Evolutionary conservation across 2,329 filamentous ascomycete genomes (phyloP), one percentile per base, ranked within the genome.

Genomic region (Macroventuria anomochaeta): DNA sequence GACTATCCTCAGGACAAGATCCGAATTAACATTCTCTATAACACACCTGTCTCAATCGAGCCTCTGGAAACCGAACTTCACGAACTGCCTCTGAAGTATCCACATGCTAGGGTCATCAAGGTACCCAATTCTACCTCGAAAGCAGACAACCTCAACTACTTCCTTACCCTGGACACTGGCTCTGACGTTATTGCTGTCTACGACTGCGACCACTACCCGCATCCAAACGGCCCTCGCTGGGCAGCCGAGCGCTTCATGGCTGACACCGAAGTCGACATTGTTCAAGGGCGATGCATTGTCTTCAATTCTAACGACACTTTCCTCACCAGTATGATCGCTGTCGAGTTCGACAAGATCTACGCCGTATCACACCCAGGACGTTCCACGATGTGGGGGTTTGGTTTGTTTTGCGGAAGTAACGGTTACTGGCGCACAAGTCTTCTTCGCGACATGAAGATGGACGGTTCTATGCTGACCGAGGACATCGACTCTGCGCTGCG

Each of bases 331-430:
- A 77, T 81, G 77, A 80, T 81, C 13, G 73, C 77, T 2, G 75
- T 81, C 28, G 79, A 81, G 56, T 81, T 81, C 50, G 79, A 81
- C 64, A 81, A 81, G 63, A 81, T 81, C 53, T 81, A 81, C 58
- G 79, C 79, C 2, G 79, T 80, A 10, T 80, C 79, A 10, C 79
- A 81, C 57, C 79, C 79, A 2, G 79, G 79, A 5, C 74, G 79
- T 8, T 74, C 77, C 8, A 71, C 75, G 5, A 76, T 81, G 71
- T 81, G 76, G 64, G 75, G 74, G 4, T 81, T 81, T 49, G 79
- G 79, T 12, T 72, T 81, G 5, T 81, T 81, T 66, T 80, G 77
- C 46, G 79, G 79, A 7, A 78, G 75, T 21, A 81, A 81, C 51
- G 79, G 79, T 1, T 81, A 79, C 64, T 81, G 79, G 79, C 72